phyloP scores from a whole-genome alignment of 768 basidiomycete species.

The Collybiopsis confluens region DNA sequence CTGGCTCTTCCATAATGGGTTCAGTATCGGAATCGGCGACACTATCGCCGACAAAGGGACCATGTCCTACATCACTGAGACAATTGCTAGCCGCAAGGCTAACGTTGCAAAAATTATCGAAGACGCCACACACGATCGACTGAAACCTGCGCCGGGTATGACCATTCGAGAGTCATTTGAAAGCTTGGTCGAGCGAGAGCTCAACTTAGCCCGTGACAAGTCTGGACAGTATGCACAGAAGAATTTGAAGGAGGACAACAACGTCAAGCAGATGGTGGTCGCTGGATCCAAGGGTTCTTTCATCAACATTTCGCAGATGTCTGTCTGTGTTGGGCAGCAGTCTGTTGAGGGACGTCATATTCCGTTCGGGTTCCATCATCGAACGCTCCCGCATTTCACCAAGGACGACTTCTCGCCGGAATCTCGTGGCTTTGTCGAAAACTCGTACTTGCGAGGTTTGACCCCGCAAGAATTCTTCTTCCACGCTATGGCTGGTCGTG shows the following conservation, averaged over 20 bases:
- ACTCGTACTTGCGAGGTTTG: conserved; percentile 93
- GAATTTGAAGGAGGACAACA: conserved; percentile 97
- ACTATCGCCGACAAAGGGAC: conserved; percentile 90
- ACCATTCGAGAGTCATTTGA: conserved; percentile 99
- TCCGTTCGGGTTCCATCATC: conserved; percentile 96
- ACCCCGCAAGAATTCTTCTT: conserved; percentile 99
- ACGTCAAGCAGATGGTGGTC: conserved; percentile 99
- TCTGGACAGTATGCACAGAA: conserved; percentile 97
- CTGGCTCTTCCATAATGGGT: conserved; percentile 98
- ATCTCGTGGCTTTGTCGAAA: conserved; percentile 97
- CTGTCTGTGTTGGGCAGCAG: conserved; percentile 98
- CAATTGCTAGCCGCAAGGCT: conserved; percentile 76
- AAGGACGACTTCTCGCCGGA: conserved; percentile 99
- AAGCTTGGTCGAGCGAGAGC: conserved; percentile 81
- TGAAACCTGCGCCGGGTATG: conserved; percentile 95
- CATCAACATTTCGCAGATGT: conserved; percentile 99
- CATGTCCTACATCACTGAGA: conserved; percentile 81
- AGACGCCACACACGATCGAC: conserved; percentile 77
- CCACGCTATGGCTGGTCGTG: conserved; percentile 99
- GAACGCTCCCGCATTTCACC: conserved; percentile 94
- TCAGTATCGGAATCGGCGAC: conserved; percentile 98
- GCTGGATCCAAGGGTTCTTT: conserved; percentile 98
- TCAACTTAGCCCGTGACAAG: conserved; percentile 92
- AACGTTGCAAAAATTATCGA: conserved; percentile 78
- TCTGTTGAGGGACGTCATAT: conserved; percentile 97